phyloP scores from a whole-genome alignment of 148 eudicot species.

The Silene latifolia region DNA sequence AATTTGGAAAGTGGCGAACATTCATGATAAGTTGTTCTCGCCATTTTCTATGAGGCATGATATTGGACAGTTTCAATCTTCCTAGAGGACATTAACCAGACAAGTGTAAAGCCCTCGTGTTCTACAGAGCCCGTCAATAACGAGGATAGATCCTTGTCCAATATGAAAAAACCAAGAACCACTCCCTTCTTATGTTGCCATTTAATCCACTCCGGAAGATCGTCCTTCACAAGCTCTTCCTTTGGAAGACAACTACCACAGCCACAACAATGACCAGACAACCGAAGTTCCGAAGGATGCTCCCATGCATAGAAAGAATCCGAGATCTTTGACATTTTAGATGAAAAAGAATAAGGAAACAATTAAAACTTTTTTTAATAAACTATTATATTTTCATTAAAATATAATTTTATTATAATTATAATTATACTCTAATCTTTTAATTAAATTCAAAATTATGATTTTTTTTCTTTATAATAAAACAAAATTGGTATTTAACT shows the following conservation, averaged over 20 bases:
- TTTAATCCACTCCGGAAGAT: slow-evolving; percentile 67
- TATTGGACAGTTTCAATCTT: slow-evolving; percentile 69
- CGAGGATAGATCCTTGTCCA: slow-evolving; percentile 41
- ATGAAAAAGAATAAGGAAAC: slow-evolving; percentile 21
- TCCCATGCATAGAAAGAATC: slow-evolving; percentile 68
- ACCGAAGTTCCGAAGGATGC: slow-evolving; percentile 55
- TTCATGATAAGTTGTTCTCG: slow-evolving; percentile 30
- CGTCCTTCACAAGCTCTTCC: slow-evolving; percentile 49
- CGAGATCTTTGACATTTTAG: slow-evolving; percentile 34
- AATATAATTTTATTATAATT: too few species aligned
- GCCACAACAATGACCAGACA: slow-evolving; percentile 48
- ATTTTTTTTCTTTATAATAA: too few species aligned
- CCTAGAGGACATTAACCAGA: slow-evolving; percentile 70
- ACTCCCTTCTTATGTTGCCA: slow-evolving; percentile 78
- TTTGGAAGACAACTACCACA: slow-evolving; percentile 68
- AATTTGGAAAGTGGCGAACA: slow-evolving; percentile 23
- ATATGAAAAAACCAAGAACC: slow-evolving; percentile 68
- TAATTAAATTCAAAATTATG: too few species aligned
- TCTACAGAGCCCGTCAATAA: slow-evolving; percentile 34
- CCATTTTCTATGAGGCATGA: slow-evolving; percentile 40
- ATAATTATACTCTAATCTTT: too few species aligned
- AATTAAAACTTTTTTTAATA: too few species aligned
- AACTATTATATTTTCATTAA: too few species aligned
- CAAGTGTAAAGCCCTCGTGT: slow-evolving; percentile 62
- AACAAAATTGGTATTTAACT: too few species aligned